Evolutionary conservation across 1,139 yeast genomes (phyloP), one percentile per base, ranked within the genome.

Genomic region (Candida smagusa): DNA sequence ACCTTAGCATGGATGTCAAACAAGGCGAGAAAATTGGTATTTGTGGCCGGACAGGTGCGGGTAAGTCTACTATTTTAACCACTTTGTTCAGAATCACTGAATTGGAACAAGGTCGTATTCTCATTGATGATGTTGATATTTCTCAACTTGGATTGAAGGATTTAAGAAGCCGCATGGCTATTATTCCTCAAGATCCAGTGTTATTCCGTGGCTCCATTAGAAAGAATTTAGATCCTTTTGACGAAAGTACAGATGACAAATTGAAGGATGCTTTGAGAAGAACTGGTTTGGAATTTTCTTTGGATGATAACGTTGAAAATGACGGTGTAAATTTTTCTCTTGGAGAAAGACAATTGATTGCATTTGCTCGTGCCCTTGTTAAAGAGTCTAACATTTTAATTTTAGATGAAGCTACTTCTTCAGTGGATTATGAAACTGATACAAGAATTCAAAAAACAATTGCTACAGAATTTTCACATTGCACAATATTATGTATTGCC

Each of bases 31-130:
- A 79, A 51, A 67, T 82, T 41, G 89, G 88, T 30, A 78, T 82
- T 40, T 79, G 85, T 58, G 89, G 89, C 12, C 72, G 88, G 47
- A 82, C 89, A 1, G 89, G 89, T 38, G 87, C 88, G 7, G 89
- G 89, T 28, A 82, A 82, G 54, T 73, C 82, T 13, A 75, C 85
- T 2, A 76, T 82, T 28, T 77, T 80, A 71, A 67, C 74, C 13
- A 81, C 84, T 0, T 58, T 82, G 36, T 82, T 74, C 54, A 67
- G 89, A 35, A 56, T 82, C 28, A 59, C 71, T 5, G 87, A 81
- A 48, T 54, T 80, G 21, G 51, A 61, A 7, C 44, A 53, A 2
- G 88, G 88, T 8, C 47, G 47, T 12, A 70, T 81, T 36, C 42
- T 52, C 1, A 77, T 82, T 49, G 88, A 81, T 54, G 84, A 74